Evolutionary conservation across 2,329 filamentous ascomycete genomes (phyloP), one percentile per base, ranked within the genome.

Genomic region (Fusarium sp.): DNA sequence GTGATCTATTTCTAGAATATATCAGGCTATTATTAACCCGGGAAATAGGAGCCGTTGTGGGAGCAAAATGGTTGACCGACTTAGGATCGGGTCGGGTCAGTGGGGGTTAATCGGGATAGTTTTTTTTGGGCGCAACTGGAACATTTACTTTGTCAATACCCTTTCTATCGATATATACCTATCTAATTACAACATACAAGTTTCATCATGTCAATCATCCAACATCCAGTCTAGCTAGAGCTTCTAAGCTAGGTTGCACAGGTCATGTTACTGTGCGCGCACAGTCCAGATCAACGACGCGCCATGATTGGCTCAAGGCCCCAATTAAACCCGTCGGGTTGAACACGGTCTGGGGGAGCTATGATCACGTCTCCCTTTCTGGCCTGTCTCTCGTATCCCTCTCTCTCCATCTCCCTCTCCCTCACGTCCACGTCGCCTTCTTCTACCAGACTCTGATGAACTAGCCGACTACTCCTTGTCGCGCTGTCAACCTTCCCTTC

Each of bases 291-390:
- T 42, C 34, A 38, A 40, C 20, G 14, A 47, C 35, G 40, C 22
- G 22, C 11, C 52, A 34, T 75, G 62, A 74, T 75, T 74, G 72
- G 72, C 35, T 18, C 11, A 1, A 34, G 13, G 22, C 24, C 37
- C 66, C 45, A 60, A 66, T 54, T 54, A 34, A 66, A 73, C 68
- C 64, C 57, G 34, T 31, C 64, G 29, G 34, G 31, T 38, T 75
- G 40, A 42, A 75, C 50, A 64, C 62, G 50, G 65, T 63, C 72
- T 24, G 59, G 56, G 60, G 52, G 35, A 74, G 72, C 61, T 67
- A 62, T 68, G 64, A 73, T 63, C 61, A 57, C 58, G 56, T 73
- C 72, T 74, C 72, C 72, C 72, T 75, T 62, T 58, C 62, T 34
- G 37, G 61, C 37, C 40, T 72, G 62, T 74, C 68, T 66, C 70